phyloP scores from a whole-genome alignment of 768 basidiomycete species.

The Phlebiopsis flavidoalba region DNA sequence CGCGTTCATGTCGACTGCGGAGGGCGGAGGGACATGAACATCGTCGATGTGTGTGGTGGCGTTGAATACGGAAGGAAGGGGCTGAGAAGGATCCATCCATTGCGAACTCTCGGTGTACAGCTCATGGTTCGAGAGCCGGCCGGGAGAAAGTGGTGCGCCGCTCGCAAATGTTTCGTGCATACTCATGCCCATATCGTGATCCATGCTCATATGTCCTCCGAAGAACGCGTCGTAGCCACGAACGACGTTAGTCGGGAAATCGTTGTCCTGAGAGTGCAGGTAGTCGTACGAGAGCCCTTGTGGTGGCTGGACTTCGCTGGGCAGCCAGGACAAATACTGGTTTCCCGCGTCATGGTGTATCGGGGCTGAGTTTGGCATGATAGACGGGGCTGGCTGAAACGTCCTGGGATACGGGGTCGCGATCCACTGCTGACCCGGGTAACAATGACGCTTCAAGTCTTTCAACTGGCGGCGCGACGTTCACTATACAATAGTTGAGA shows the following conservation, averaged over 20 bases:
- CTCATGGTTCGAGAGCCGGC: too few relatives aligned
- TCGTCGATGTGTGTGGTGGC: background rate
- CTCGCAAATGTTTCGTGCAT: background rate
- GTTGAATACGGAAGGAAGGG: background rate
- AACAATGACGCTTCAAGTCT: too few relatives aligned
- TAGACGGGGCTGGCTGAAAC: too few relatives aligned
- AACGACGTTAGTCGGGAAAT: background rate
- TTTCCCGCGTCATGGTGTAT: background rate
- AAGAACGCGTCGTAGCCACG: constrained; percentile 4
- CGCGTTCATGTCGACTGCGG: background rate
- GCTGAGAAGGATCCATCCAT: background rate
- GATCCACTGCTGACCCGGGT: too few relatives aligned
- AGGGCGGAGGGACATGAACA: background rate
- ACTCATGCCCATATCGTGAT: background rate
- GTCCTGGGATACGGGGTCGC: too few relatives aligned
- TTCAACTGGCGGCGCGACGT: too few relatives aligned
- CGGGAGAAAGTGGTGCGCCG: background rate
- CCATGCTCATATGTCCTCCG: background rate
- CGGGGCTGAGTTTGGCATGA: too few relatives aligned
- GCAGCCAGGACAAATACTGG: background rate
- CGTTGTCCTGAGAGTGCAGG: background rate
- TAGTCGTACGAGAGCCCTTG: background rate
- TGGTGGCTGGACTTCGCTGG: background rate
- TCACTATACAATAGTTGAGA: too few relatives aligned
- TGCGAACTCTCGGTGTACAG: background rate